Evolutionary conservation across 1,284 basidiomycete genomes (phyloP), one percentile per base, ranked within the genome.

Genomic region (Hemileia vastatrix): DNA sequence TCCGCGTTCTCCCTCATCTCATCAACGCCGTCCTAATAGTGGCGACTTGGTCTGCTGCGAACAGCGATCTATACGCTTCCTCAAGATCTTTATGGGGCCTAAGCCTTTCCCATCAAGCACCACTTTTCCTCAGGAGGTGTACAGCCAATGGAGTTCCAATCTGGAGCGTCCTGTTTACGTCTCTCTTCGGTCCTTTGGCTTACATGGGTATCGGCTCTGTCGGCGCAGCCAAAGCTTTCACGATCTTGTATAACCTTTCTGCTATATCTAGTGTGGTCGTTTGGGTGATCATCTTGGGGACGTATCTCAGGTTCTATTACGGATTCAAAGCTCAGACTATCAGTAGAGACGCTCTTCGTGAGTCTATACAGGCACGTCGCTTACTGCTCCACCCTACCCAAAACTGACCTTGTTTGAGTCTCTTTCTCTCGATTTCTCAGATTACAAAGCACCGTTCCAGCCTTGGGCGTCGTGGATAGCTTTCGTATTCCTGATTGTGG

Each of bases 51-150:
- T 89, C 86, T 6, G 87, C 90, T 2, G 86, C 32, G 24, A 21
- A 88, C 77, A 86, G 84, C 32, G 85, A 82, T 79, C 73, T 92
- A 45, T 94, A 87, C 79, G 84, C 85, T 63, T 79, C 86, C 0
- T 88, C 87, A 8, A 85, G 91, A 70, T 87, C 67, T 67, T 67
- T 69, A 54, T 73, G 71, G 60, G 65, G 68, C 13, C 66, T 76
- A 63, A 53, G 72, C 3, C 63, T 74, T 27, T 69, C 71, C 33
- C 59, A 64, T 1, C 68, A 73, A 50, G 67, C 72, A 0, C 79
- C 79, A 4, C 66, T 65, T 15, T 58, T 80, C 60, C 77, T 82
- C 66, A 66, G 65, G 77, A 80, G 81, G 57, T 88, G 86, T 76
- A 90, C 87, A 36, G 84, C 83, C 77, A 76, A 78, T 3, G 88